Conservation (phyloP, 2,329 filamentous ascomycete species). For the Alternaria brassicicola region DNA sequence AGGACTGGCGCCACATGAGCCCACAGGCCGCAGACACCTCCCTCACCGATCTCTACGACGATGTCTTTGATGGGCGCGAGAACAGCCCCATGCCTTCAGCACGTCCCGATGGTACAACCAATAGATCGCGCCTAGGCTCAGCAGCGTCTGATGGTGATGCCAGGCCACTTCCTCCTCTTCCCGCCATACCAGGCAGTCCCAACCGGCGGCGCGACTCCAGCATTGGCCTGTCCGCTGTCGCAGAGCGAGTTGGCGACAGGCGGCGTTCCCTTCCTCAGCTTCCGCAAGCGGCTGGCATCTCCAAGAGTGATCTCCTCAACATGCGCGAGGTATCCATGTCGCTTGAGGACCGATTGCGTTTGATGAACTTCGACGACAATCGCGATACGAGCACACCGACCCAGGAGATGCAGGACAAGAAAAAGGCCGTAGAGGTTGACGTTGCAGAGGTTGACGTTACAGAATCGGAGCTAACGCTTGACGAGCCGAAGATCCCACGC, state of each 20-base stretch:
- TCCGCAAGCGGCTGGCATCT: constrained; percentile 68
- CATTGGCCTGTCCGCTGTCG: constrained; percentile 69
- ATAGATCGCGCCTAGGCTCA: constrained; percentile 68
- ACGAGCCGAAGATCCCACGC: constrained; percentile 71
- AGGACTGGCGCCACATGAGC: constrained; percentile 88
- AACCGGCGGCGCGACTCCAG: constrained; percentile 62
- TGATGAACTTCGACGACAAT: constrained; percentile 80
- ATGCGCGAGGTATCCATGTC: constrained; percentile 78
- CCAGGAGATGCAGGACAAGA: constrained; percentile 43
- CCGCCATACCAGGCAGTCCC: constrained; percentile 66
- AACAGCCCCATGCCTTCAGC: constrained; percentile 70
- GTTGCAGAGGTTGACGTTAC: constrained; percentile 42
- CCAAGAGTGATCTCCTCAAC: constrained; percentile 78
- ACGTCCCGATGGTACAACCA: constrained; percentile 52
- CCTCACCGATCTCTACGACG: constrained; percentile 62
- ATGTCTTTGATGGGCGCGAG: constrained; percentile 69
- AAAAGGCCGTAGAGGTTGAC: constrained; percentile 35
- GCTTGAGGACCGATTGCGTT: constrained; percentile 80
- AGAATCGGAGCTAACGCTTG: constrained; percentile 36
- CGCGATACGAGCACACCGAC: constrained; percentile 46
- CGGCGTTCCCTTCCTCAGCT: constrained; percentile 75
- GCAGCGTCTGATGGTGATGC: constrained; percentile 79
- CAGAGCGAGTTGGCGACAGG: constrained; percentile 71
- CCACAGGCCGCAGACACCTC: constrained; percentile 65
- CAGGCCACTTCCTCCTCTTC: constrained; percentile 84